These are phyloP conservation scores for Colletotrichum zoysiae DNA, from an alignment of 2,329 filamentous ascomycete species.

Conservation along the genomic window DNA sequence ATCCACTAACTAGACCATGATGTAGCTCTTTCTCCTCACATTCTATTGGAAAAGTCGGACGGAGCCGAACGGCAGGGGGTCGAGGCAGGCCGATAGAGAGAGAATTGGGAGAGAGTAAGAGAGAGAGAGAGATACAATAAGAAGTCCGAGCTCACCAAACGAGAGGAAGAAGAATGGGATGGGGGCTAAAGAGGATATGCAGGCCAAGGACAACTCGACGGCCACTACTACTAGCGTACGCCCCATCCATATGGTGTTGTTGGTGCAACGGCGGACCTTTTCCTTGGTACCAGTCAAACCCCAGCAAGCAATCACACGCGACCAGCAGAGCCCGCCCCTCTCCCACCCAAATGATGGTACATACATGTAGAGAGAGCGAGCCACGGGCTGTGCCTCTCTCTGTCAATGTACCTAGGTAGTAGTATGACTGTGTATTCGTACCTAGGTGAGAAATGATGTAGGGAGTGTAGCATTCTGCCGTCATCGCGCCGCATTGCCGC, in stretches of 20 bases:
- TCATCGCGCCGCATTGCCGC: slow-evolving; percentile 28
- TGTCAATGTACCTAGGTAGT: not conserved
- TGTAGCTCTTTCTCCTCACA: not conserved
- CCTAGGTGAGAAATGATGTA: slow-evolving; percentile 5
- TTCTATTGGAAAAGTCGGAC: not conserved
- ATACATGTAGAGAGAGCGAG: not conserved
- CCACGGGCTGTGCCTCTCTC: slow-evolving; percentile 12
- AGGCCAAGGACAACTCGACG: not conserved
- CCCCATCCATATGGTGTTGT: slow-evolving; percentile 1
- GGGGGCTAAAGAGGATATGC: not conserved
- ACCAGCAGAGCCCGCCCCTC: not conserved
- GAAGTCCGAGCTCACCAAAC: slow-evolving; percentile 2
- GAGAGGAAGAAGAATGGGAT: not conserved
- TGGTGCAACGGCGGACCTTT: not conserved
- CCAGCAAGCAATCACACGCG: not conserved
- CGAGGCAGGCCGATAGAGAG: not conserved
- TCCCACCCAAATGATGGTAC: not conserved
- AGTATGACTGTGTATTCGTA: not conserved
- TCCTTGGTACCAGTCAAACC: slow-evolving; percentile 6
- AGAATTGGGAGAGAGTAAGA: not conserved
- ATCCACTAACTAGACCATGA: slow-evolving; percentile 2
- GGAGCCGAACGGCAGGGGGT: not conserved
- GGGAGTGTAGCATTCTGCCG: slow-evolving; percentile 3
- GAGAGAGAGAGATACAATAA: not conserved
- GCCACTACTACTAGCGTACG: slow-evolving; percentile 17